Conservation (phyloP, 2,329 filamentous ascomycete genomes). For the Exophiala sp. region DNA sequence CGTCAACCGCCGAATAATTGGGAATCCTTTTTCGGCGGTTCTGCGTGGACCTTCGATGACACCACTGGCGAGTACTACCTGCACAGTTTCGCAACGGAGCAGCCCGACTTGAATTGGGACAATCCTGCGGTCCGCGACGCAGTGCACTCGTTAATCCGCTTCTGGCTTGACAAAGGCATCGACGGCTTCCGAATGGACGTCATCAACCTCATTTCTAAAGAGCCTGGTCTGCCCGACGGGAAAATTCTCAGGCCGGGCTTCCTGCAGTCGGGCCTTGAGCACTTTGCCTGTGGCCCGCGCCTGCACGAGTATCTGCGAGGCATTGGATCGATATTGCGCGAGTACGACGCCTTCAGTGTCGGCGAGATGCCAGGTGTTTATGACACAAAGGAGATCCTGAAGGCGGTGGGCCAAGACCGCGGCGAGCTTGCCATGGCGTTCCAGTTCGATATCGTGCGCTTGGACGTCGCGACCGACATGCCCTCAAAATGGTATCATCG, state of each 20-base stretch:
- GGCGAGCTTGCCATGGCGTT: conserved; percentile 42
- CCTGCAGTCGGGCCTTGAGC: conserved; percentile 51
- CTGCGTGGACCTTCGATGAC: conserved; percentile 61
- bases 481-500: conserved; percentile 44
- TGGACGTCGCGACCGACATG: conserved; percentile 27
- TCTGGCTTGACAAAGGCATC: conserved; percentile 73
- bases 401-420: conserved; percentile 34
- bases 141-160: conserved; percentile 69
- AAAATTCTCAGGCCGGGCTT: conserved; percentile 37
- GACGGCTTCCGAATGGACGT: conserved; percentile 72
- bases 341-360: conserved; percentile 40
- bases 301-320: conserved; percentile 39
- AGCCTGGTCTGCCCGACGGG: conserved; percentile 50
- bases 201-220: conserved; percentile 70
- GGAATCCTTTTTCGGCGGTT: conserved; percentile 41
- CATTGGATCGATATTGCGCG: conserved; percentile 34
- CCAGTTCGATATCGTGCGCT: conserved; percentile 37
- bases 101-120: conserved; percentile 87
- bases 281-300: conserved; percentile 31
- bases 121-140: conserved; percentile 63
- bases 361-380: conserved; percentile 40
- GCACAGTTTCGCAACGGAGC: conserved; percentile 69
- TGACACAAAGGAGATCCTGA: conserved; percentile 34
- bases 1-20: conserved; percentile 74
- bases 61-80: conserved; percentile 70